A percentile compares a stretch with the other conserved stretches of the same genome.
These are phyloP conservation scores for Rhexocercosporidium sp. DNA, from an alignment of 2,329 filamentous ascomycete species.

Conservation along the genomic window DNA sequence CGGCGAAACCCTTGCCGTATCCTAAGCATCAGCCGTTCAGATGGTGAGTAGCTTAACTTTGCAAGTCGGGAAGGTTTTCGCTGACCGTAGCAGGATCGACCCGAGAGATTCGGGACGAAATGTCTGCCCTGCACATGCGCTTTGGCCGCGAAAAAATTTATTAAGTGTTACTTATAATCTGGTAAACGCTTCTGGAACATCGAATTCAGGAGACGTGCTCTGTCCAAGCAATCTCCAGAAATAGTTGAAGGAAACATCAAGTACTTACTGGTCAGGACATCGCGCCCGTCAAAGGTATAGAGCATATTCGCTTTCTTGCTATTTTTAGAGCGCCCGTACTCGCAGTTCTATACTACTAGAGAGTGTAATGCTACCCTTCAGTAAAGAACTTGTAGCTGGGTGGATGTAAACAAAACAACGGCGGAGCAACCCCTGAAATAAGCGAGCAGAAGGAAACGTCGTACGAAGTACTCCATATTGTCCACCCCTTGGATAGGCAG, in stretches of 20 bases:
- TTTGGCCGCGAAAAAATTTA: conserved; percentile 10
- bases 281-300: too few relatives aligned
- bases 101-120: conserved; percentile 7
- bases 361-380: too few relatives aligned
- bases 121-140: conserved; percentile 4
- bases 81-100: conserved; percentile 15
- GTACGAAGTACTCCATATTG: too few relatives aligned
- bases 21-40: conserved; percentile 6
- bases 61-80: neutral
- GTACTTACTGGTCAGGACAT: neutral
- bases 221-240: neutral
- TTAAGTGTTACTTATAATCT: neutral
- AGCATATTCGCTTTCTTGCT: too few relatives aligned
- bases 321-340: too few relatives aligned
- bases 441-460: neutral
- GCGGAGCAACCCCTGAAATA: neutral
- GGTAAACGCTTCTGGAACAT: neutral
- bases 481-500: too few relatives aligned
- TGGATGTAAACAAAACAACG: neutral
- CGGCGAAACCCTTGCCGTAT: conserved; percentile 2
- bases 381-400: neutral
- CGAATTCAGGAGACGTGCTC: neutral
- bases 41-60: neutral
- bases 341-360: too few relatives aligned
- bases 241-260: neutral